Conservation (phyloP, 352 stramenopile genomes). For the Elongisporangium senticosum region DNA sequence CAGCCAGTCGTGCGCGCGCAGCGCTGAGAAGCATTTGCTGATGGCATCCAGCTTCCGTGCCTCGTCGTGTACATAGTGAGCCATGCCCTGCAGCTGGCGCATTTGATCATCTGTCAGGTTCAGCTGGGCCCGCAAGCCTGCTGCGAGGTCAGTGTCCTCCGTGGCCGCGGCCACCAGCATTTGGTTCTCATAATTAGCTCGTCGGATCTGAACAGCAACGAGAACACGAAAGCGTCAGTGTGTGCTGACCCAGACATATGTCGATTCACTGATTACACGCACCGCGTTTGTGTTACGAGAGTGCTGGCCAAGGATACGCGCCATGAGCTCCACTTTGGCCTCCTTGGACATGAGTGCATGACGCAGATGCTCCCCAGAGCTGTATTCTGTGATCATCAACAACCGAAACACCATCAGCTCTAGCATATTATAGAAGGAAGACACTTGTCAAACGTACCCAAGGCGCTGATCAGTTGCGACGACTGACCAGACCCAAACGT, state of each 20-base stretch:
- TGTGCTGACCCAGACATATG: neutral
- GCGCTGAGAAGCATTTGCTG: conserved; percentile 79
- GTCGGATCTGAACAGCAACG: conserved; percentile 46
- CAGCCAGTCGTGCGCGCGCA: conserved; percentile 82
- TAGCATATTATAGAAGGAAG: neutral
- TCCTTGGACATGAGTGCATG: conserved; percentile 84
- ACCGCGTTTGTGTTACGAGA: conserved; percentile 71
- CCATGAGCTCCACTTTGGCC: conserved; percentile 76
- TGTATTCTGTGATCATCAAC: conserved; percentile 41
- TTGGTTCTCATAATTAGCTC: conserved; percentile 81
- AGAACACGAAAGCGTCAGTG: neutral
- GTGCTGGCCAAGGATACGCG: conserved; percentile 72
- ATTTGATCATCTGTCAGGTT: conserved; percentile 70
- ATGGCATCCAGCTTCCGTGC: conserved; percentile 73
- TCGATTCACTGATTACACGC: conserved; percentile 8
- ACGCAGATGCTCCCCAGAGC: conserved; percentile 66
- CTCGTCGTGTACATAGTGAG: conserved; percentile 49
- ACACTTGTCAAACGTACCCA: conserved; percentile 35
- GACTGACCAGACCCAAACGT: conserved; percentile 65
- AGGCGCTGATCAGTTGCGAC: conserved; percentile 58
- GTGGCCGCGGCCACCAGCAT: conserved; percentile 55
- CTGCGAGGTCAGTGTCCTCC: conserved; percentile 58
- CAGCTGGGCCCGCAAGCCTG: conserved; percentile 43
- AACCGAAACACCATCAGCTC: conserved; percentile 1
- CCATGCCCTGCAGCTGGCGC: conserved; percentile 42